phyloP scores from a whole-genome alignment of 352 stramenopile species.

The Phytophthora cryptogea region DNA sequence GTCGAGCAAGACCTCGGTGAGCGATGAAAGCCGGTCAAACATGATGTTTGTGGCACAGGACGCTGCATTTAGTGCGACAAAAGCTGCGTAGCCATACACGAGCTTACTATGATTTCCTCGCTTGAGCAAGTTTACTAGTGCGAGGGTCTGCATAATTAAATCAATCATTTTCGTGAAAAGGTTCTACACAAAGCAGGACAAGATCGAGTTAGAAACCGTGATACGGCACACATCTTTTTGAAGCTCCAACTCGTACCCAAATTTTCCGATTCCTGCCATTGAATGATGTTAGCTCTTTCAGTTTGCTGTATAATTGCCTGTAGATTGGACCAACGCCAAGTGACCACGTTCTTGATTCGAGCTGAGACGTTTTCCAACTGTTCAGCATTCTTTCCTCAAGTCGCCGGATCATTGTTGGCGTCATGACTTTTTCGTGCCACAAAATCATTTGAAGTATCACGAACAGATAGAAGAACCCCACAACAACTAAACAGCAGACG shows the following conservation, averaged over 20 bases:
- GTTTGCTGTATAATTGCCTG: neutral
- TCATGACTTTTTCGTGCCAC: conserved; percentile 17
- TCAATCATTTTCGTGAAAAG: conserved; percentile 16
- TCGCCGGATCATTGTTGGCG: neutral
- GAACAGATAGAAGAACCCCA: conserved; percentile 17
- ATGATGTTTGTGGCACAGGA: conserved; percentile 27
- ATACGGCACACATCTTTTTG: too few species aligned
- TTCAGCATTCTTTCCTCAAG: conserved; percentile 9
- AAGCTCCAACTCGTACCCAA: too few species aligned
- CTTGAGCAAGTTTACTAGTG: conserved; percentile 20
- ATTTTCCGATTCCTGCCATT: conserved; percentile 4
- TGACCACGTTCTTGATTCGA: conserved; percentile 9
- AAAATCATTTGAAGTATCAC: conserved; percentile 22
- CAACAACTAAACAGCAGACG: conserved; percentile 4
- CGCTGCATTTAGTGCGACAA: conserved; percentile 23
- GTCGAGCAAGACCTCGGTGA: conserved; percentile 31
- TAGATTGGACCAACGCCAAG: conserved; percentile 9
- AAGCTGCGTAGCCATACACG: conserved; percentile 14
- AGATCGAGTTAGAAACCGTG: neutral
- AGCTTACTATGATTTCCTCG: conserved; percentile 8
- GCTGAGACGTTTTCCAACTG: neutral
- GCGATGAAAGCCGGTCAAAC: conserved; percentile 6
- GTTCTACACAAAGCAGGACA: conserved; percentile 21
- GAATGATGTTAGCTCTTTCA: conserved; percentile 27
- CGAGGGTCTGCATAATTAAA: conserved; percentile 22